Evolutionary conservation across 2,329 filamentous ascomycete genomes (phyloP).

Genomic region (Nakataea oryzae): DNA sequence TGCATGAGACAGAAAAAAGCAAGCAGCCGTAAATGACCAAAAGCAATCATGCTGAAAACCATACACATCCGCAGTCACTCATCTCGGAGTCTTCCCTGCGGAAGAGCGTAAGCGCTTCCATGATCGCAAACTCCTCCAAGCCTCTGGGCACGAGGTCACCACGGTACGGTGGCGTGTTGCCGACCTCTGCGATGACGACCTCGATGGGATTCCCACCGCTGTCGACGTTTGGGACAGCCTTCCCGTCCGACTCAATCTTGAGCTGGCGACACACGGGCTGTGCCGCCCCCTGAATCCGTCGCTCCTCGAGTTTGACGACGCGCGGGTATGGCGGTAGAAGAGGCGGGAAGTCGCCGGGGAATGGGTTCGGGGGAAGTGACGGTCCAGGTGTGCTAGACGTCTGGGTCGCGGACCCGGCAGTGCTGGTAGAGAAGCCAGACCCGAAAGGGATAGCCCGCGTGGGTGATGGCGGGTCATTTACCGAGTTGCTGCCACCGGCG

Average conservation of each 20-base stretch:
- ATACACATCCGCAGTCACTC: slow-evolving; percentile 42
- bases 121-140: not conserved
- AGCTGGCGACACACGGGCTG: slow-evolving; percentile 38
- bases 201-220: slow-evolving; percentile 26
- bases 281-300: slow-evolving; percentile 27
- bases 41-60: slow-evolving; percentile 33
- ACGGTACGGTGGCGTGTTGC: not conserved
- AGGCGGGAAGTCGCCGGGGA: slow-evolving; percentile 7
- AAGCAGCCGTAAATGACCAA: not conserved
- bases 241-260: slow-evolving; percentile 28
- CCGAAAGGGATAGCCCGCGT: not conserved
- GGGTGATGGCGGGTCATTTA: not conserved
- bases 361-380: slow-evolving; percentile 6
- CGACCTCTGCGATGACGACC: slow-evolving; percentile 31
- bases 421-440: not conserved
- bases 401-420: not conserved
- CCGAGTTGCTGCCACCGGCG: not conserved
- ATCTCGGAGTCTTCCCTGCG: slow-evolving; percentile 22
- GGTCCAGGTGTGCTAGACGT: slow-evolving; percentile 7
- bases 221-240: slow-evolving; percentile 23
- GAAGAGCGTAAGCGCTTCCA: slow-evolving; percentile 3
- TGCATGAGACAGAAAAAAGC: not conserved
- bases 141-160: not conserved
- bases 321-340: slow-evolving; percentile 32
- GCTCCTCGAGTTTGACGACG: slow-evolving; percentile 44